Base-by-base conservation (phyloP, 2,329 filamentous ascomycete species). In the Aspergillus luchuensis region DNA sequence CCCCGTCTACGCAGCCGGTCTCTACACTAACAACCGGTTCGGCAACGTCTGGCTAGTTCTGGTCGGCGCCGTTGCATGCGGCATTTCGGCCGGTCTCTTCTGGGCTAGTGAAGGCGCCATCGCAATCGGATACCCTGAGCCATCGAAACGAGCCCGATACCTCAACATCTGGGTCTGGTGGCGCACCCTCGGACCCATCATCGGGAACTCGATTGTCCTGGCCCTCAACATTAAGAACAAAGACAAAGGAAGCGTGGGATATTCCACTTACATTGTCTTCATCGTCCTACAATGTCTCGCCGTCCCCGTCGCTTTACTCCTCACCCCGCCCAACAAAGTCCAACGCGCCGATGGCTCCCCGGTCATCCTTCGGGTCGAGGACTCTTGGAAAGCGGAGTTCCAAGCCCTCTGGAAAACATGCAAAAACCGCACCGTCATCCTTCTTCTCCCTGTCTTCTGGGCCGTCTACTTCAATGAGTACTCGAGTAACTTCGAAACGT, bases 21-120 rank as follows among this genome's bases (percentile, higher is more conserved):
- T 84, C 0, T 84, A 84, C 65, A 76, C 75, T 1, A 74, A 74
- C 15, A 73, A 73, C 39, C 70, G 71, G 57, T 73, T 67, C 64
- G 82, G 82, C 5, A 84, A 81, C 52, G 79, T 76, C 13, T 84
- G 82, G 82, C 78, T 84, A 30, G 80, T 84, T 1, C 73, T 83
- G 0, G 68, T 84, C 5, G 82, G 81, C 17, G 78, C 81, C 3
- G 81, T 78, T 1, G 72, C 77, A 3, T 84, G 81, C 66, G 82
- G 82, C 30, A 66, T 82, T 23, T 80, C 77, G 1, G 81, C 81
- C 0, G 81, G 80, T 1, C 70, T 83, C 1, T 83, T 84, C 71
- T 84, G 82, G 81, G 79, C 80, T 0, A 76, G 76, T 8, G 82
- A 84, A 66, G 82, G 80, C 11, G 80, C 82, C 0, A 76, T 84